Evolutionary conservation across 805 yeast genomes (phyloP), one percentile per base, ranked within the genome.

Genomic region (Candida broadrunensis): DNA sequence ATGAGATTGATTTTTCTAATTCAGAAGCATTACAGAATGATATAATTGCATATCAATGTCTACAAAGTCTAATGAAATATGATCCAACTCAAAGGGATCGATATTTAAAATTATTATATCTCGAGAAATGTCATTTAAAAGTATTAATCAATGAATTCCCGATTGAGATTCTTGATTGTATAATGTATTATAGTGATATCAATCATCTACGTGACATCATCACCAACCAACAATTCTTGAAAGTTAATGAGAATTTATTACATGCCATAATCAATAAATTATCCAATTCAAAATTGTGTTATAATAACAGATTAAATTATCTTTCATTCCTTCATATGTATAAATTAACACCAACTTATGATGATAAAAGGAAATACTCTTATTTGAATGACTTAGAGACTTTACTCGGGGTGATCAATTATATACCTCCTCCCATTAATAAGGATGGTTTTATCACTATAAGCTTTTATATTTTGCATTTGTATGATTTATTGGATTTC

Each of bases 291-390:
- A 27, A 21, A 5, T 27, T 40, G 13, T 39, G 45, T 17, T 43
- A 36, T 17, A 49, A 41, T 9, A 54, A 54, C 24, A 38, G 58
- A 38, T 15, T 47, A 8, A 23, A 26, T 6, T 44, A 47, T 17
- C 35, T 33, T 12, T 48, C 55, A 16, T 44, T 37, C 32, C 32
- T 48, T 30, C 51, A 43, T 5, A 52, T 49, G 51, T 54, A 54
- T 34, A 31, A 47, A 1, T 39, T 47, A 15, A 48, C 52, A 6
- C 42, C 43, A 7, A 46, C 54, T 2, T 52, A 46, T 35, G 17
- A 50, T 13, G 30, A 30, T 15, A 50, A 51, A 29, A 29, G 30
- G 5, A 23, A 34, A 6, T 19, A 50, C 14, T 24, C 14, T 26
- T 26, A 26, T 26, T 26, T 26, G 29, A 13, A 7, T 9, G 29